Evolutionary conservation across 2,329 filamentous ascomycete genomes (phyloP).

Genomic region (Alternaria alternata): DNA sequence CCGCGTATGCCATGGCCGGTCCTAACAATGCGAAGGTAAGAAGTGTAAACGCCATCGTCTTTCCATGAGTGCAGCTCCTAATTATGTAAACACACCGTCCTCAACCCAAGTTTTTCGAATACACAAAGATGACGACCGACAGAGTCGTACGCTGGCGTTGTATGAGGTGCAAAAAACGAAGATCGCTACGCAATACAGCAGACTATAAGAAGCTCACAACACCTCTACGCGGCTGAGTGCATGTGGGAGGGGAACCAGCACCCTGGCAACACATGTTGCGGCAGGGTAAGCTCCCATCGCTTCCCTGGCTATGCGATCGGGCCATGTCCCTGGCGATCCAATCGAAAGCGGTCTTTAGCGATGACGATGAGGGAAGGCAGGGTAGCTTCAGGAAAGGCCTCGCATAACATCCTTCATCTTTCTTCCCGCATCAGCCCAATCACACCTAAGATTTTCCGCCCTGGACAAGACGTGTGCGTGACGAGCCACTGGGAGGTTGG

Average conservation of each 20-base stretch:
- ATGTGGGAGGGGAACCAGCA: constrained; percentile 12
- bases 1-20: constrained; percentile 32
- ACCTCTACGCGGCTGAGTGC: constrained; percentile 23
- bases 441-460: neutral
- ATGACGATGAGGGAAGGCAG: constrained; percentile 27
- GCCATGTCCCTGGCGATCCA: constrained; percentile 29
- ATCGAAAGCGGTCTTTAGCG: constrained; percentile 17
- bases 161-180: constrained; percentile 7
- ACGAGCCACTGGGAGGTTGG: neutral
- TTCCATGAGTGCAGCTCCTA: constrained; percentile 23
- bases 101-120: neutral
- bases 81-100: neutral
- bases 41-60: constrained; percentile 33
- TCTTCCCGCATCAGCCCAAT: constrained; percentile 12
- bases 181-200: constrained; percentile 21
- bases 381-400: constrained; percentile 13
- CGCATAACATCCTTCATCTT: constrained; percentile 2
- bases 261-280: constrained; percentile 14
- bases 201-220: constrained; percentile 20
- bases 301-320: constrained; percentile 26
- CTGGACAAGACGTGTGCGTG: neutral
- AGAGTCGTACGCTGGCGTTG: neutral
- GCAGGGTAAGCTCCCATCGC: constrained; percentile 25
- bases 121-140: neutral
- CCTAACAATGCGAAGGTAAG: constrained; percentile 40